Conservation (phyloP, 2,329 filamentous ascomycete genomes). For the Fusarium chlamydosporum region DNA sequence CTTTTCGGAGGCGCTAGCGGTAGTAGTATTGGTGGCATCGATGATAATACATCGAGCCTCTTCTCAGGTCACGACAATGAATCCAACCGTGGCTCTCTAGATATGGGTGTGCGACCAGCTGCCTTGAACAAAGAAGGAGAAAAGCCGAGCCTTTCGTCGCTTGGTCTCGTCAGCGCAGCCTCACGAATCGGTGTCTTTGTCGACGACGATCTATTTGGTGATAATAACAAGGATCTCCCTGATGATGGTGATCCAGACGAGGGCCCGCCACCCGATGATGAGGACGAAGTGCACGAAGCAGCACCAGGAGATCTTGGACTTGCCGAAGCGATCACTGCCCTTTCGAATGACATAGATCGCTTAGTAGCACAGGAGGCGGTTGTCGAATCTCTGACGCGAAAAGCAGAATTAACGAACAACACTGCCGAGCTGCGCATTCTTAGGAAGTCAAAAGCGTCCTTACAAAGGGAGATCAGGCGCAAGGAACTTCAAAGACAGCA, state of each 20-base stretch:
- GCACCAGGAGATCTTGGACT: slow-evolving; percentile 94
- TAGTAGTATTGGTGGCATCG: slow-evolving; percentile 43
- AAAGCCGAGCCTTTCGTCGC: slow-evolving; percentile 89
- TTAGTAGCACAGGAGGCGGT: slow-evolving; percentile 89
- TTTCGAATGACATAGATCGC: slow-evolving; percentile 93
- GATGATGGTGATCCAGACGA: slow-evolving; percentile 81
- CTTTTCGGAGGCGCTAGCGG: slow-evolving; percentile 65
- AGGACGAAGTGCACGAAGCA: slow-evolving; percentile 92
- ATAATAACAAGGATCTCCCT: slow-evolving; percentile 87
- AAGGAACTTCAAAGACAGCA: slow-evolving; percentile 98
- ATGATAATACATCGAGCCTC: slow-evolving; percentile 62
- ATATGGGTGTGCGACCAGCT: slow-evolving; percentile 58
- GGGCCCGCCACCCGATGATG: slow-evolving; percentile 69
- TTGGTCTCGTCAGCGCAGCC: slow-evolving; percentile 89
- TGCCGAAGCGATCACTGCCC: slow-evolving; percentile 88
- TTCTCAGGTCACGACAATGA: slow-evolving; percentile 70
- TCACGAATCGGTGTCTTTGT: slow-evolving; percentile 93
- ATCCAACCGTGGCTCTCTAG: slow-evolving; percentile 74
- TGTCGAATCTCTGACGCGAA: slow-evolving; percentile 89
- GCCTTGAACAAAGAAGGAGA: slow-evolving; percentile 63
- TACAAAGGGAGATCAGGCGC: slow-evolving; percentile 90
- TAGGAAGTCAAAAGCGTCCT: slow-evolving; percentile 91
- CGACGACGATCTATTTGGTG: slow-evolving; percentile 92
- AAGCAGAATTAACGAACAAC: slow-evolving; percentile 97
- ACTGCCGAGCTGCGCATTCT: slow-evolving; percentile 92